Evolutionary conservation across 352 stramenopile species (phyloP).

Genomic region (Pythium sp.): DNA sequence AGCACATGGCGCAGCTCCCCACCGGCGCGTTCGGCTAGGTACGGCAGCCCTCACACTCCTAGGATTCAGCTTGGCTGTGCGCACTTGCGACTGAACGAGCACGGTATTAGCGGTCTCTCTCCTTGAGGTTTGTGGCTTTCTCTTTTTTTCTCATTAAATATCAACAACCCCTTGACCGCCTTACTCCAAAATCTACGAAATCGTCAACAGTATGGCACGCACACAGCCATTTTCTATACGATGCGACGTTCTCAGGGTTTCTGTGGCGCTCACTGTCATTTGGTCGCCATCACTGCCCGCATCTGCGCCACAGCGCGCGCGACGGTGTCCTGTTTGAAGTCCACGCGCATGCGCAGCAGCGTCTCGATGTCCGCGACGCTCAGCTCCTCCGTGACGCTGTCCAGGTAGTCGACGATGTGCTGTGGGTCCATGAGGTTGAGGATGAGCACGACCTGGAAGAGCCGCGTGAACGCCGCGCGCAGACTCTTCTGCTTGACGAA

Average conservation of each 20-base stretch:
- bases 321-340: conserved; percentile 62
- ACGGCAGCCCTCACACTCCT: neutral
- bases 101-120: neutral
- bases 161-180: neutral
- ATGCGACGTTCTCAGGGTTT: too few species aligned
- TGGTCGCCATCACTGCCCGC: neutral
- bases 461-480: conserved; percentile 58
- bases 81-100: neutral
- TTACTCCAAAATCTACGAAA: neutral
- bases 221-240: neutral
- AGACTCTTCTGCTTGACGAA: conserved; percentile 59
- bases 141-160: conserved; percentile 11
- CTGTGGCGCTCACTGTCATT: neutral
- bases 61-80: too few species aligned
- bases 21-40: conserved; percentile 55
- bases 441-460: conserved; percentile 79
- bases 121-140: neutral
- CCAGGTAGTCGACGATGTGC: conserved; percentile 68
- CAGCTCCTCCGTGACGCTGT: conserved; percentile 48
- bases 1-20: conserved; percentile 57
- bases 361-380: conserved; percentile 45
- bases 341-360: conserved; percentile 63
- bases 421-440: conserved; percentile 76
- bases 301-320: conserved; percentile 35
- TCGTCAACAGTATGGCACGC: neutral